Conservation (phyloP, 2,329 filamentous ascomycete genomes). For the Alternaria sp. region DNA sequence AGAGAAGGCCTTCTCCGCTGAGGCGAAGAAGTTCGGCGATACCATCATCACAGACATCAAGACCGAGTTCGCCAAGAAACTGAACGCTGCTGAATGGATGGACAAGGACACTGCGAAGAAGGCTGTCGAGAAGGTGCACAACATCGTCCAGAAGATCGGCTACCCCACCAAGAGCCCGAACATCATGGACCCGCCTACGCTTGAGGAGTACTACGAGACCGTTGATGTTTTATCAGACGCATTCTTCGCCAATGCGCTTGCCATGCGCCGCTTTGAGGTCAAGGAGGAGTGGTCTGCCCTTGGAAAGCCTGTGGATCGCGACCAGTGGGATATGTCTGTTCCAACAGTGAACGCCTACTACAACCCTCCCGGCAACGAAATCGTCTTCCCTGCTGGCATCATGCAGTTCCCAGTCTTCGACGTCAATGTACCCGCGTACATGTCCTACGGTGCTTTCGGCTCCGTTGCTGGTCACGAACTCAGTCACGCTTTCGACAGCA, state of each 20-base stretch:
- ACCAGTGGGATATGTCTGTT: conserved; percentile 67
- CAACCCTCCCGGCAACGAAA: conserved; percentile 69
- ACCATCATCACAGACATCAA: conserved; percentile 75
- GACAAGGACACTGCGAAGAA: conserved; percentile 64
- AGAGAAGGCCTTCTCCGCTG: conserved; percentile 70
- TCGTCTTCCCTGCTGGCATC: conserved; percentile 72
- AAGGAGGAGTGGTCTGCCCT: conserved; percentile 63
- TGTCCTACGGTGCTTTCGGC: conserved; percentile 73
- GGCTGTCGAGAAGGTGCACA: conserved; percentile 69
- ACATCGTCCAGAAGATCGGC: conserved; percentile 72
- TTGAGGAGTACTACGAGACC: conserved; percentile 64
- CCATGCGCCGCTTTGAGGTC: conserved; percentile 58
- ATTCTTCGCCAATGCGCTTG: conserved; percentile 66
- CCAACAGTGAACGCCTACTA: conserved; percentile 70
- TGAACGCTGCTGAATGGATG: conserved; percentile 69
- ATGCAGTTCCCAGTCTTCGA: conserved; percentile 73
- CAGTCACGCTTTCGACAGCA: conserved; percentile 73
- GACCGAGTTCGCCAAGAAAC: conserved; percentile 66
- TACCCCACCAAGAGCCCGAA: conserved; percentile 69
- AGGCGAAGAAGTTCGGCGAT: conserved; percentile 71
- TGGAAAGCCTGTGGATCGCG: conserved; percentile 65
- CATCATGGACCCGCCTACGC: conserved; percentile 63
- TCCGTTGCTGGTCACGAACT: conserved; percentile 72
- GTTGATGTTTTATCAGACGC: conserved; percentile 59
- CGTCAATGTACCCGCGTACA: conserved; percentile 66